Percentiles rank a stretch among this genome's conserved stretches.
These are phyloP conservation scores for Hypoxylon perforatum DNA, from an alignment of 495 filamentous ascomycete species.

Conservation along the genomic window DNA sequence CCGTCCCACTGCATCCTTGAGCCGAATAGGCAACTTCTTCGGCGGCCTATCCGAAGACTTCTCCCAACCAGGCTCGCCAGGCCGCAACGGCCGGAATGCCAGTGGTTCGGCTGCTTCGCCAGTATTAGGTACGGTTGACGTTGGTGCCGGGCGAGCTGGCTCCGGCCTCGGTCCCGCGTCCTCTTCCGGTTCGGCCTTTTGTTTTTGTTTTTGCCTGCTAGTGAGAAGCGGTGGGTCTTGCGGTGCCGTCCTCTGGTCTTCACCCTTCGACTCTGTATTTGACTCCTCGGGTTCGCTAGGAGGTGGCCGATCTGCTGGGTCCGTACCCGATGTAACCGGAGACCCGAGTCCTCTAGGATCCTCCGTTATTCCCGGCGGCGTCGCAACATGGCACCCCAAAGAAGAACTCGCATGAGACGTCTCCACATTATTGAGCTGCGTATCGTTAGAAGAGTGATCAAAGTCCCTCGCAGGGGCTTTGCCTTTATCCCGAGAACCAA, in stretches of 20 bases:
- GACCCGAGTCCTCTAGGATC: background rate
- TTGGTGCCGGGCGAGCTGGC: background rate
- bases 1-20: slow-evolving; percentile 73
- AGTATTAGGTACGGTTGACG: slow-evolving; percentile 3
- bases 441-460: background rate
- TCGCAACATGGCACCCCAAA: background rate
- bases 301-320: background rate
- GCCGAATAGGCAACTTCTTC: slow-evolving; percentile 66
- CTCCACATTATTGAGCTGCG: background rate
- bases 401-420: slow-evolving; percentile 2
- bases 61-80: slow-evolving; percentile 37
- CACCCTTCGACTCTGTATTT: background rate
- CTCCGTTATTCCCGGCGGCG: background rate
- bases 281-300: background rate
- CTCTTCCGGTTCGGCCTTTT: slow-evolving; percentile 17
- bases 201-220: slow-evolving; percentile 36
- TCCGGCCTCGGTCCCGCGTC: slow-evolving; percentile 1
- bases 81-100: slow-evolving; percentile 23
- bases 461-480: slow-evolving; percentile 11
- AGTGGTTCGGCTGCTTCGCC: slow-evolving; percentile 7
- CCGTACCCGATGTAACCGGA: background rate
- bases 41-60: slow-evolving; percentile 42
- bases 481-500: slow-evolving; percentile 14
- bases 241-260: slow-evolving; percentile 1
- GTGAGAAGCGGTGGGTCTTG: slow-evolving; percentile 6